Evolutionary conservation across 2,329 filamentous ascomycete species (phyloP), one percentile per base, ranked within the genome.

Genomic region (Diplodia intermedia): DNA sequence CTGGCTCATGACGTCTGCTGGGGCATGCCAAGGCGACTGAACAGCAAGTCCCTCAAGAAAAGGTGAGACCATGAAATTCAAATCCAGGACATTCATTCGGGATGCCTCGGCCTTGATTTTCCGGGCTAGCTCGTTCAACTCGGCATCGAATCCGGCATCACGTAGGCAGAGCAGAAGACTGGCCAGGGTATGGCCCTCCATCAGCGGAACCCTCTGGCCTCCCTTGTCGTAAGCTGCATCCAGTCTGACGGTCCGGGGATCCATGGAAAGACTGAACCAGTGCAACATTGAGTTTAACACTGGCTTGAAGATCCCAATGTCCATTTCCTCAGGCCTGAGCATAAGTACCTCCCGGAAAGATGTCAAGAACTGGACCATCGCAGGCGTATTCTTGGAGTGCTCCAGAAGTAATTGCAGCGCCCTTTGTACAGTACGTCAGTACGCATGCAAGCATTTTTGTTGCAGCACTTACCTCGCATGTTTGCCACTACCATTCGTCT

Each of bases 361-460:
- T 43, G 18, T 1, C 40, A 43, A 43, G 15, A 43, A 43, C 8
- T 15, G 40, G 40, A 43, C 14, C 40, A 43, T 2, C 18, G 40
- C 40, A 15, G 40, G 14, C 8, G 40, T 43, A 3, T 43, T 43
- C 15, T 18, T 18, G 14, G 40, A 43, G 15, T 43, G 7, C 1
- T 43, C 18, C 15, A 18, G 40, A n/a, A 43, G 40, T 18, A 43
- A 15, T 18, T 43, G 40, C 15, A 43, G 15, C 4, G 18, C 18
- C 14, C 40, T 43, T 18, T n/a, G 40, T 8, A 26, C 26, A 26
- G 4, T 26, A n/a, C 7, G 5, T 43, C 18, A 43, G 40, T 15
- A 1, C 5, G 7, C 1, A 18, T 7, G 1, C 7, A n/a, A 18
- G 18, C 15, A 8, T 2, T 0, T 7, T 15, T 3, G 1, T 18